Evolutionary conservation across 2,329 filamentous ascomycete species (phyloP), one percentile per base, ranked within the genome.

Genomic region (Anisogramma anomala): DNA sequence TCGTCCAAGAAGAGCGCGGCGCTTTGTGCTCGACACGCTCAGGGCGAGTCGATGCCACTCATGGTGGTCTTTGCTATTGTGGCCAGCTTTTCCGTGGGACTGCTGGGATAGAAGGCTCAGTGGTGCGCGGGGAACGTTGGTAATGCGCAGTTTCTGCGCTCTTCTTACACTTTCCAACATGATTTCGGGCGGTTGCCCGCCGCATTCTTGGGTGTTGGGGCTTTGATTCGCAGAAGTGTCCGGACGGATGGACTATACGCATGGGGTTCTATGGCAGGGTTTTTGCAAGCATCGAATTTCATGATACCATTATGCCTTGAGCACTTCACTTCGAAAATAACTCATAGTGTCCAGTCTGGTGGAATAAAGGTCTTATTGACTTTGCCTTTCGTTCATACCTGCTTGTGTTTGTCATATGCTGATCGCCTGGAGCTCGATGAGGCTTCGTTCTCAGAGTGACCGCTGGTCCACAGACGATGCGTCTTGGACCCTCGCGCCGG

Each of bases 271-370:
- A 22, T 25, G 25, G 27, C 35, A 28, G 34, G 23, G 17, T 31
- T 38, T 37, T 42, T 33, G n/a, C 25, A 26, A 39, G 43, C 35
- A 45, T 45, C 39, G 32, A 35, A 34, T 26, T 45, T 39, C 2
- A 32, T 42, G 35, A 45, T 39, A 45, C 35, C 39, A 45, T 34
- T 30, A 42, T 42, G 39, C 43, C 25, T 42, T 37, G 41, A 22
- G 43, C 35, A 45, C 39, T 33, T 42, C 23, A 30, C 15, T 36
- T 45, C 41, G 33, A 41, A 38, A 27, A 19, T 34, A 40, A n/a
- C 6, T 11, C 17, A 31, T 35, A 36, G 6, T 25, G 11, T n/a
- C n/a, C 35, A 26, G 22, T 33, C 33, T 17, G 28, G 11, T 19
- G 34, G 26, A 25, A 38, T 30, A 22, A 27, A 36, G 36, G 6